phyloP scores from a whole-genome alignment of 345 rosid genomes.

The Clausena lansium region DNA sequence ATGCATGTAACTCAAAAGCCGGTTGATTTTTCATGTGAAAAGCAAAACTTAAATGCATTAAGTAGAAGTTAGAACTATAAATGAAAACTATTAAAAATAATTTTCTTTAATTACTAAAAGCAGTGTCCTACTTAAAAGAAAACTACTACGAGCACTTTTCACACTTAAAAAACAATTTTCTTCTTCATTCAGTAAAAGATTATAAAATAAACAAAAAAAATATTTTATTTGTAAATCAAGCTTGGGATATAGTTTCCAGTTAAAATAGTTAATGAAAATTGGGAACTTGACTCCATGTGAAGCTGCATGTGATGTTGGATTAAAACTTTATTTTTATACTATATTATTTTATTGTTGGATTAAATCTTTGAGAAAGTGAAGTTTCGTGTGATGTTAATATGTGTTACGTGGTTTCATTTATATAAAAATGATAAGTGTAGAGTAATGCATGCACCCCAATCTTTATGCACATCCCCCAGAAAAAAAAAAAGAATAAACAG shows the following conservation, averaged over 20 bases:
- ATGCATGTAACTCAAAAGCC: slow-evolving; percentile 4
- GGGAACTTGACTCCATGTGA: not conserved
- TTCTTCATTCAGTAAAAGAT: not conserved
- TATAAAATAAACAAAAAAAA: not conserved
- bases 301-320: not conserved
- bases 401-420: not conserved
- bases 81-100: too few species aligned
- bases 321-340: not conserved
- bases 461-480: not conserved
- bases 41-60: not conserved
- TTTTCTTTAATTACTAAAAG: too few species aligned
- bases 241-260: not conserved
- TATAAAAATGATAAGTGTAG: not conserved
- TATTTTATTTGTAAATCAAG: not conserved
- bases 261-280: not conserved
- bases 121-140: too few species aligned
- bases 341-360: not conserved
- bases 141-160: not conserved
- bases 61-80: too few species aligned
- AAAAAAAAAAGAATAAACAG: not conserved
- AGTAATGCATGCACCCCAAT: not conserved
- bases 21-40: not conserved
- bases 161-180: not conserved
- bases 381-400: not conserved
- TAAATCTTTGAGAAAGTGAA: not conserved